Evolutionary conservation across 2,329 filamentous ascomycete species (phyloP).

Genomic region (Microdochium nivale): DNA sequence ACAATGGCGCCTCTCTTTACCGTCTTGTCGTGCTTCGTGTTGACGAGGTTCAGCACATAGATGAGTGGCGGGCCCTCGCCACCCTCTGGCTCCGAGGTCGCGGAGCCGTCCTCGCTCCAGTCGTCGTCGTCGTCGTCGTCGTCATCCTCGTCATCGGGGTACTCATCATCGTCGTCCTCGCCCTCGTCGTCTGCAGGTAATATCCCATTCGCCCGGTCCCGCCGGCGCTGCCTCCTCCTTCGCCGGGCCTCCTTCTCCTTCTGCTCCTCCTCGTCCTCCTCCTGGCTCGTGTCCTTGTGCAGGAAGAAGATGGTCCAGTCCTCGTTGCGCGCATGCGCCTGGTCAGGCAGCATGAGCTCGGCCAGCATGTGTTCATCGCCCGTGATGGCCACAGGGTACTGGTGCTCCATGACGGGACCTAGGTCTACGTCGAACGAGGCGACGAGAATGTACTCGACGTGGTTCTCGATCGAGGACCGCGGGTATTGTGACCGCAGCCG

Average conservation of each 20-base stretch:
- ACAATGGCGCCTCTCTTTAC: conserved; percentile 90
- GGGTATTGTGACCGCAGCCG: conserved; percentile 69
- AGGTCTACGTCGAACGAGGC: conserved; percentile 96
- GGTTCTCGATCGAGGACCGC: conserved; percentile 67
- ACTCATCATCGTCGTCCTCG: conserved; percentile 34
- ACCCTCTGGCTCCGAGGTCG: conserved; percentile 56
- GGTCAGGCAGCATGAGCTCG: conserved; percentile 96
- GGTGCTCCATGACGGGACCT: conserved; percentile 96
- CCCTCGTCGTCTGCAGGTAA: conserved; percentile 34
- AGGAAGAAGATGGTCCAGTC: conserved; percentile 99
- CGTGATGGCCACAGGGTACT: conserved; percentile 89
- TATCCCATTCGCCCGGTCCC: conserved; percentile 40
- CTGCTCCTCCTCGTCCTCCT: conserved; percentile 69
- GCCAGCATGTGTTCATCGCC: conserved; percentile 97
- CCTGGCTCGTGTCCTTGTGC: conserved; percentile 84
- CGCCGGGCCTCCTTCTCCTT: conserved; percentile 45
- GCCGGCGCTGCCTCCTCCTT: conserved; percentile 40
- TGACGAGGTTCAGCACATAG: conserved; percentile 94
- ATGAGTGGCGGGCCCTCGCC: conserved; percentile 85
- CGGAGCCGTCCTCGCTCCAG: conserved; percentile 38
- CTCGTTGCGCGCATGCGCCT: conserved; percentile 87
- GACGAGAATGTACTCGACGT: conserved; percentile 98
- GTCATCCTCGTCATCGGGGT: conserved; percentile 36
- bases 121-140: conserved; percentile 32
- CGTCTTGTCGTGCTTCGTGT: conserved; percentile 92